Evolutionary conservation across 768 basidiomycete species (phyloP).

Genomic region (Lentinula aciculospora): DNA sequence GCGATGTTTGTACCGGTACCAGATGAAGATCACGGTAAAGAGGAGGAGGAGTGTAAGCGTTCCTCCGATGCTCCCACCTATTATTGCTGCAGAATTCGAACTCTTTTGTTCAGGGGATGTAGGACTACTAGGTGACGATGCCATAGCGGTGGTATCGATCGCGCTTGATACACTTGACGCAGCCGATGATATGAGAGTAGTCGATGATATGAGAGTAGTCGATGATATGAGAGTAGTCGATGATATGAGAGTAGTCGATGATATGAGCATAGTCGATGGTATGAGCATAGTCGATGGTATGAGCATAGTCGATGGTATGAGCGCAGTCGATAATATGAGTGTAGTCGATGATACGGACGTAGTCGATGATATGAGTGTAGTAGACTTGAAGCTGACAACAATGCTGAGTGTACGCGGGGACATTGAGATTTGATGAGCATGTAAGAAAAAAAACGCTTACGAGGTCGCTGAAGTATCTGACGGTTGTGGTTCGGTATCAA

Average conservation of each 20-base stretch:
- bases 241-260: too few relatives aligned
- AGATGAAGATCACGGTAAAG: not conserved
- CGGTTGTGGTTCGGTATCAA: not conserved
- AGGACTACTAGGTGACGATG: not conserved
- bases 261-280: too few relatives aligned
- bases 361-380: not conserved
- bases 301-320: too few relatives aligned
- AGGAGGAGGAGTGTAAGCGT: not conserved
- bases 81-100: not conserved
- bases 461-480: not conserved
- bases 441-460: not conserved
- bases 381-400: not conserved
- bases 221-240: too few relatives aligned
- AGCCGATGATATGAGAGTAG: too few relatives aligned
- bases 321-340: too few relatives aligned
- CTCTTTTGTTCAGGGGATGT: not conserved
- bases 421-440: not conserved
- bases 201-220: too few relatives aligned
- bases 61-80: not conserved
- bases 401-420: not conserved
- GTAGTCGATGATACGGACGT: too few relatives aligned
- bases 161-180: too few relatives aligned
- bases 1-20: not conserved
- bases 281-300: too few relatives aligned
- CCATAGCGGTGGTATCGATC: too few relatives aligned